Conservation (phyloP, 140 eudicot species). For the Cichorium intybus region DNA sequence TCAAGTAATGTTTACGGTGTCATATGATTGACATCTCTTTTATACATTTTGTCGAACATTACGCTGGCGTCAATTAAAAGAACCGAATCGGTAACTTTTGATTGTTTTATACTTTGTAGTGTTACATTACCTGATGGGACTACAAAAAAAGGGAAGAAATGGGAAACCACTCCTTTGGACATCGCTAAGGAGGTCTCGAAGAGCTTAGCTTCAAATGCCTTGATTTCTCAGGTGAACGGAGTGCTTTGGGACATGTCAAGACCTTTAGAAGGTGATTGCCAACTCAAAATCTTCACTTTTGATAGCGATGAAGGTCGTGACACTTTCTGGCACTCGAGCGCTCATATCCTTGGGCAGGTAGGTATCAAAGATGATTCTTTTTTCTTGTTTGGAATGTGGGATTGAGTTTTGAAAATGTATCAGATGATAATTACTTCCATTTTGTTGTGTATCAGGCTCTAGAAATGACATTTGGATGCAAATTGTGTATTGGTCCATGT, state of each 20-base stretch:
- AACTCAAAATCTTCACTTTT: constrained; percentile 60
- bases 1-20: constrained; percentile 36
- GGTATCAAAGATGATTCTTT: constrained; percentile 78
- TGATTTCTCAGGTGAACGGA: constrained; percentile 77
- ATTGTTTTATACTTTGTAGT: constrained; percentile 28
- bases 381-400: constrained; percentile 33
- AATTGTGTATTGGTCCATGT: constrained; percentile 93
- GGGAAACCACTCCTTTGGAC: constrained; percentile 81
- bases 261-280: constrained; percentile 80
- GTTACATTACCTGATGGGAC: constrained; percentile 71
- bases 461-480: constrained; percentile 90
- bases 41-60: neutral
- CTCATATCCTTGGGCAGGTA: constrained; percentile 96
- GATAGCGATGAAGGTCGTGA: constrained; percentile 79
- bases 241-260: constrained; percentile 85
- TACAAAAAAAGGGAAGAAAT: constrained; percentile 75
- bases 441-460: constrained; percentile 48
- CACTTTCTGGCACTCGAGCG: constrained; percentile 96
- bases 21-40: too few species aligned
- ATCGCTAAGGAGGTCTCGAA: constrained; percentile 78
- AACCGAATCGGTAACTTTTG: too few species aligned
- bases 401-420: constrained; percentile 7
- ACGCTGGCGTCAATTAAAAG: neutral
- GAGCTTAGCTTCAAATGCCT: constrained; percentile 70
- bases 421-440: constrained; percentile 17